Percentiles rank a stretch among this genome's conserved stretches.
Evolutionary conservation across 768 basidiomycete species (phyloP).

Genomic region (Auriscalpium microsporum): DNA sequence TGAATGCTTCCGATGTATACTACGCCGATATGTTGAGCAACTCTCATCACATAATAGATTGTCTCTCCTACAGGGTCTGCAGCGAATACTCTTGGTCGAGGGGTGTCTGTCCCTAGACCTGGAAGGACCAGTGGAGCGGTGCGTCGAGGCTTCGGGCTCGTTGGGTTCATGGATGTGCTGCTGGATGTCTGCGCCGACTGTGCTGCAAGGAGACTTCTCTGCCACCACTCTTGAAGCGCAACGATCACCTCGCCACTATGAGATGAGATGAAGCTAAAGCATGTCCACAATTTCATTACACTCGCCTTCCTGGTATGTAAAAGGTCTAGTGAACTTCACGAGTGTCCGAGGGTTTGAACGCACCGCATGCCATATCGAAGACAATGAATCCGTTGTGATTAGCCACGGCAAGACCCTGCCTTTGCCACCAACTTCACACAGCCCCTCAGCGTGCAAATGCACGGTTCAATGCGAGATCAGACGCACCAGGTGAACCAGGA

Average conservation of each 20-base stretch:
- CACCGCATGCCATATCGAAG: conserved; percentile 52
- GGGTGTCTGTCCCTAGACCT: conserved; percentile 28
- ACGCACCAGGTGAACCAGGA: conserved; percentile 43
- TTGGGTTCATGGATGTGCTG: conserved; percentile 1
- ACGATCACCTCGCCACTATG: conserved; percentile 57
- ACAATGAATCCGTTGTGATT: conserved; percentile 26
- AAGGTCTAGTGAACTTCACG: neutral
- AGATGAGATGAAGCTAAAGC: neutral
- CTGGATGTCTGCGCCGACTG: neutral
- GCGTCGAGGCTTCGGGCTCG: conserved; percentile 11
- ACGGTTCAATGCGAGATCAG: neutral
- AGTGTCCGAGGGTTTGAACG: conserved; percentile 11
- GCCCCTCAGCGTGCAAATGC: neutral
- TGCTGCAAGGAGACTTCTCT: conserved; percentile 21
- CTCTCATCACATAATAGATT: neutral
- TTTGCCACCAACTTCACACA: conserved; percentile 30
- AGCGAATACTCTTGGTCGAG: conserved; percentile 29
- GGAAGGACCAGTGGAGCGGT: conserved; percentile 19
- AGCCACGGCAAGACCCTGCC: conserved; percentile 20
- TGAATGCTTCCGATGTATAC: conserved; percentile 56
- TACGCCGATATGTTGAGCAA: conserved; percentile 17
- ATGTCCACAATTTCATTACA: conserved; percentile 4
- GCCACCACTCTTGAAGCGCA: conserved; percentile 55
- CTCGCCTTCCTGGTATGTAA: conserved; percentile 20
- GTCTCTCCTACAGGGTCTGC: conserved; percentile 43